Evolutionary conservation across 768 basidiomycete species (phyloP), one percentile per base, ranked within the genome.

Genomic region (Pleurotus ostreatus): DNA sequence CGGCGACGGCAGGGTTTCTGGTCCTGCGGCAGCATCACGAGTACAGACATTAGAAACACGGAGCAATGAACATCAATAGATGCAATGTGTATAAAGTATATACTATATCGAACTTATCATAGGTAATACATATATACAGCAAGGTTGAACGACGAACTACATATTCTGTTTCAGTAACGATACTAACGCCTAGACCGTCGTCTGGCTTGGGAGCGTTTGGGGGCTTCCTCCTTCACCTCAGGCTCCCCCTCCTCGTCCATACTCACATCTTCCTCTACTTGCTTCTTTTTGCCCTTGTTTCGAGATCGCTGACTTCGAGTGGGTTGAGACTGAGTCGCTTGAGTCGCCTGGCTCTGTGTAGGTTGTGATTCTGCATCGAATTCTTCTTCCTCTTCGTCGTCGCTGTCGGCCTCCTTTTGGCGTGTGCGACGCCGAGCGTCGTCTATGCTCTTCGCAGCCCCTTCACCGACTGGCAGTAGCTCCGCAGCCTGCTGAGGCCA

Each of bases 381-480:
- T 18, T 74, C 74, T 15, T 74, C 74, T 9, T 68, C 70, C 11
- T 74, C 72, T 12, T 74, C 74, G 15, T 79, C 79, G 9, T 77
- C 80, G 30, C 79, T 77, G 30, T 66, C 72, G 0, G 66, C 66
- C 18, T 68, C 68, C 41, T 59, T 65, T n/a, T 65, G 60, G 39
- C 73, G 69, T 12, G 67, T 65, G 16, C 70, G 69, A 40, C 72
- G 68, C 57, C 64, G 72, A 2, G 65, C 68, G 22, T 84, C 83
- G 23, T 88, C 83, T 7, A 23, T 82, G 85, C 47, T 82, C 81
- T 51, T 73, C 78, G 46, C 79, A 4, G 90, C 90, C 5, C 67
- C 79, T 70, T 93, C 91, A 12, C 91, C 91, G 12, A 93, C 70
- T 4, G 79, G 78, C 2, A 66, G 59, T 39, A 92, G 74, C n/a